phyloP scores from a whole-genome alignment of 73 alveolate species.

The Blepharisma japonicum region DNA sequence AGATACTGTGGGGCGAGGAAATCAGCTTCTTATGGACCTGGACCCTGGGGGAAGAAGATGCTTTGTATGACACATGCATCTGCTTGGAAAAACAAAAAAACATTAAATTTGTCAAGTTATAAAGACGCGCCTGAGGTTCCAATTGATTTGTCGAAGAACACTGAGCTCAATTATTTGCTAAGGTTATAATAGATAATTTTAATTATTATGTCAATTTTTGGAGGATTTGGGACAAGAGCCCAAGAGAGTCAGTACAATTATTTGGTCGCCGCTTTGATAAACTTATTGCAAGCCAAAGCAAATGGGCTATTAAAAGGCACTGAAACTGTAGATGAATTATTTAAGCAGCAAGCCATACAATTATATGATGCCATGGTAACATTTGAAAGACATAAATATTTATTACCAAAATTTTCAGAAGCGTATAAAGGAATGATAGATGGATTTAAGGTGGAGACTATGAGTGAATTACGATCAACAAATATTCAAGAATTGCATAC shows the following conservation, averaged over 20 bases:
- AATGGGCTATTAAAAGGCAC: neutral
- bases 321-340: neutral
- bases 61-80: conserved; percentile 45
- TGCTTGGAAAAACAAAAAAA: conserved; percentile 48
- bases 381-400: conserved; percentile 20
- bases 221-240: conserved; percentile 23
- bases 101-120: too few relatives aligned
- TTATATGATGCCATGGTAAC: neutral
- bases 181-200: too few relatives aligned
- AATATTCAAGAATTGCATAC: too few relatives aligned
- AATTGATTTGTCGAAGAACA: too few relatives aligned
- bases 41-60: conserved; percentile 64
- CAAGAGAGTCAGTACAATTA: neutral
- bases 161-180: too few relatives aligned
- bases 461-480: too few relatives aligned
- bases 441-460: too few relatives aligned
- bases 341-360: conserved; percentile 1
- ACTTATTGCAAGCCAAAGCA: neutral
- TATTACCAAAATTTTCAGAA: conserved; percentile 11
- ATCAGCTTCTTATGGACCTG: conserved; percentile 37
- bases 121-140: too few relatives aligned
- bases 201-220: conserved; percentile 10
- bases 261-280: neutral
- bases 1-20: conserved; percentile 60
- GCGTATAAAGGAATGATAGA: neutral